Conservation (phyloP, 768 basidiomycete species). For the Chiua virens region DNA sequence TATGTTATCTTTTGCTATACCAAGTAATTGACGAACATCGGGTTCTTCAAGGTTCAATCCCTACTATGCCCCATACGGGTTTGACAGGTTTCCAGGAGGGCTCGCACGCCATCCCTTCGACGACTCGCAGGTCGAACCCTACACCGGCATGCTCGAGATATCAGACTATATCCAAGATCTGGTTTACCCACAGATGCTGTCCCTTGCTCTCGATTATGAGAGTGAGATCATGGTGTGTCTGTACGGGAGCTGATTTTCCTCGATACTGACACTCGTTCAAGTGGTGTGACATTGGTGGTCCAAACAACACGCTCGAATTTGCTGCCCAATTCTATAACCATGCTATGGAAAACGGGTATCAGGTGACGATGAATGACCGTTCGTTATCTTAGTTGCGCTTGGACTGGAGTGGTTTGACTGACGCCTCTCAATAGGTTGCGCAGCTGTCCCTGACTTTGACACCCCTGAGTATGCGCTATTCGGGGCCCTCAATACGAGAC, state of each 20-base stretch:
- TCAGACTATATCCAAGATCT: slow-evolving; percentile 52
- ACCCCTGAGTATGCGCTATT: slow-evolving; percentile 56
- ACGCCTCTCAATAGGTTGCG: slow-evolving; percentile 38
- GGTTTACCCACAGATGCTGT: slow-evolving; percentile 52
- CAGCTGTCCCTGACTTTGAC: slow-evolving; percentile 50
- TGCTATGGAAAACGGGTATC: slow-evolving; percentile 40
- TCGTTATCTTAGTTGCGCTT: slow-evolving; percentile 5
- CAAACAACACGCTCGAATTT: slow-evolving; percentile 45
- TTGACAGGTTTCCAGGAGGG: slow-evolving; percentile 51
- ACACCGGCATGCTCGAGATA: slow-evolving; percentile 51
- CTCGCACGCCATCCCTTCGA: slow-evolving; percentile 54
- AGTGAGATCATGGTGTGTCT: slow-evolving; percentile 53
- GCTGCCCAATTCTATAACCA: slow-evolving; percentile 47
- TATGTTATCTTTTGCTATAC: slow-evolving; percentile 6
- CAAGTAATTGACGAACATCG: not conserved
- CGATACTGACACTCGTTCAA: slow-evolving; percentile 17
- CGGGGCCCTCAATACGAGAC: slow-evolving; percentile 43
- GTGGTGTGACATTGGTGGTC: slow-evolving; percentile 62
- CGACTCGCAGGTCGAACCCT: slow-evolving; percentile 47
- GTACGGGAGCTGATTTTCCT: not conserved
- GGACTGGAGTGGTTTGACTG: not conserved
- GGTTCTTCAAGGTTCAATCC: slow-evolving; percentile 48
- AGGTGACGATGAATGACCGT: slow-evolving; percentile 49
- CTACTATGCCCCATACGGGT: slow-evolving; percentile 51
- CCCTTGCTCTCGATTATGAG: slow-evolving; percentile 46